A percentile compares a stretch with the other conserved stretches of the same genome.
These are phyloP conservation scores for Hypholoma sublateritium DNA, from an alignment of 768 basidiomycete species.

Conservation along the genomic window DNA sequence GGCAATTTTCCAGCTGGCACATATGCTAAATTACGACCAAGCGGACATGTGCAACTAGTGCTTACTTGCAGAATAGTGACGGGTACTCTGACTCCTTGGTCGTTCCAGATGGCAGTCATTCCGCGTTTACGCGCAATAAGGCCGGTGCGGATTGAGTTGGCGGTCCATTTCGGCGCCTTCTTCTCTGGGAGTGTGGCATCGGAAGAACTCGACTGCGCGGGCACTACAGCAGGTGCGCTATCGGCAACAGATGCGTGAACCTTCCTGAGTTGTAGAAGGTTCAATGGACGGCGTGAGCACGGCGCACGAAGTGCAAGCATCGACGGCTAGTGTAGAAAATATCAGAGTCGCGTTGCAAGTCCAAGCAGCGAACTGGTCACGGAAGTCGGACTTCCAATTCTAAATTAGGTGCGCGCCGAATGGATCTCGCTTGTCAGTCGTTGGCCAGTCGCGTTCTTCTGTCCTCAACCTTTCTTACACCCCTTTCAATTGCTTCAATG, in stretches of 20 bases:
- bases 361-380: conserved; percentile 5
- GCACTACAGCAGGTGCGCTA: conserved; percentile 28
- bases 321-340: conserved; percentile 11
- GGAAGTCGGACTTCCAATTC: conserved; percentile 28
- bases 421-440: background rate
- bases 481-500: conserved; percentile 32
- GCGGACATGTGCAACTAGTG: background rate
- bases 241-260: conserved; percentile 43
- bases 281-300: conserved; percentile 34
- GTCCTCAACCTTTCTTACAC: background rate
- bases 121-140: conserved; percentile 94
- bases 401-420: background rate
- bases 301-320: conserved; percentile 58
- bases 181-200: conserved; percentile 20
- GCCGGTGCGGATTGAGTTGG: conserved; percentile 85
- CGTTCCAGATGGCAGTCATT: conserved; percentile 93
- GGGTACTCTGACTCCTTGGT: conserved; percentile 82
- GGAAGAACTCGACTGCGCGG: conserved; percentile 23
- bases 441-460: background rate
- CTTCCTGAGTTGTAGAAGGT: conserved; percentile 31
- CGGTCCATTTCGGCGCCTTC: conserved; percentile 70
- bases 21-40: conserved; percentile 6
- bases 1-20: conserved; percentile 78
- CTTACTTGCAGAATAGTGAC: conserved; percentile 93
- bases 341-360: background rate